Evolutionary conservation across 495 filamentous ascomycete species (phyloP), one percentile per base, ranked within the genome.

Genomic region (Lentithecium fluviatile): DNA sequence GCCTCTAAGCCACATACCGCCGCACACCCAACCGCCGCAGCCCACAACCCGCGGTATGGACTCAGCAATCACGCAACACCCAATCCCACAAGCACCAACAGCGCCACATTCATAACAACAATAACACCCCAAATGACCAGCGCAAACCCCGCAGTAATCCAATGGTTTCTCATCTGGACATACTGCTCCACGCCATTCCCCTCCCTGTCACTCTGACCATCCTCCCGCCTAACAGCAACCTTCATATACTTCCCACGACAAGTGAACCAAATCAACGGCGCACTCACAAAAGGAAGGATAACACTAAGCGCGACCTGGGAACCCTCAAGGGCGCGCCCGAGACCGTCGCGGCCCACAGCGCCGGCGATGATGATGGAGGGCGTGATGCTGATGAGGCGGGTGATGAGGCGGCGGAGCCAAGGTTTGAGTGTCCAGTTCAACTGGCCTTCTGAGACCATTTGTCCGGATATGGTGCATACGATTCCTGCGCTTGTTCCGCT

Each of bases 221-320:
- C 65, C 17, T 56, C 53, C 2, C 21, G 50, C 12, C 48, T 42
- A 21, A 61, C 64, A 17, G 55, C 45, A 36, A 90, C 89, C 21
- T 80, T 87, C 91, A 96, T 95, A 70, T 89, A 94, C 63, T 83
- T 81, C 58, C 86, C 85, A 45, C 85, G 78, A 59, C 87, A 90
- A 0, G 91, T 96, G 67, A 95, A 95, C 71, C 85, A 96, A 63
- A 96, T 87, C 20, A 96, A 74, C 19, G 91, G 91, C 3, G 89
- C 89, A 11, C 81, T 84, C 26, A 93, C 84, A 69, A 95, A 90
- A 0, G 91, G 91, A 34, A 96, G 74, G 25, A 90, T 86, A 3
- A 92, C 80, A 62, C 86, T 90, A 40, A 96, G 74, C 1, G 84
- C 89, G 52, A 95, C 90, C 71, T 96, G 91, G 17, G 78, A 85